Percentiles rank a stretch among this genome's conserved stretches.
phyloP scores from a whole-genome alignment of 2,329 filamentous ascomycete species.

The Cercospora canescens region DNA sequence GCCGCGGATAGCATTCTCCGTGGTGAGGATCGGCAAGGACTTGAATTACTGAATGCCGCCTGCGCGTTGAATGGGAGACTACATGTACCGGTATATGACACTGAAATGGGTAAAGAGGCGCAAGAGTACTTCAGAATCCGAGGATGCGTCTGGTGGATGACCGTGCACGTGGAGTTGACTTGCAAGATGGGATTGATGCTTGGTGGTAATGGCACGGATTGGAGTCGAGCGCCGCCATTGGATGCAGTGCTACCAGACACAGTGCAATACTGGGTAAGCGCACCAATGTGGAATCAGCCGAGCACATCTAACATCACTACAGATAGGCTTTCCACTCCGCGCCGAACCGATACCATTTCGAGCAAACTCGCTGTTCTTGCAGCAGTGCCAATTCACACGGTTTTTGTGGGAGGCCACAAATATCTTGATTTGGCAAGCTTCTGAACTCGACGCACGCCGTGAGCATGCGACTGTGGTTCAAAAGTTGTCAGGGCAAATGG shows the following conservation, averaged over 20 bases:
- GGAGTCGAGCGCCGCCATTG: neutral
- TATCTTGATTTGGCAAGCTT: slow-evolving; percentile 7
- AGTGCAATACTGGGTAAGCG: neutral
- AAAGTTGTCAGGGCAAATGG: neutral
- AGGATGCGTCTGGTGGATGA: slow-evolving; percentile 9
- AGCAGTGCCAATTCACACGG: slow-evolving; percentile 1
- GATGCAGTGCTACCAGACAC: slow-evolving; percentile 1
- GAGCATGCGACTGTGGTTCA: neutral
- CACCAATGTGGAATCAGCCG: neutral
- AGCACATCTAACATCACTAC: neutral
- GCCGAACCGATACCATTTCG: neutral
- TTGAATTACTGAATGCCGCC: neutral
- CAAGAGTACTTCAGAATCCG: neutral
- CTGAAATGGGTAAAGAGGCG: neutral
- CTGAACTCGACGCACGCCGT: neutral
- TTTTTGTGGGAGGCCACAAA: slow-evolving; percentile 7
- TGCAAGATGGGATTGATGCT: slow-evolving; percentile 8
- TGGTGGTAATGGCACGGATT: slow-evolving; percentile 1
- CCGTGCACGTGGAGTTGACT: slow-evolving; percentile 7
- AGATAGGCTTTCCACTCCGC: slow-evolving; percentile 6
- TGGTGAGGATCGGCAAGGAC: slow-evolving; percentile 1
- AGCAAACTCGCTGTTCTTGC: slow-evolving; percentile 1
- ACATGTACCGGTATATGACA: neutral
- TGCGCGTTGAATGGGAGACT: neutral
- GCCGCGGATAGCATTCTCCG: slow-evolving; percentile 4